Conservation (phyloP, 495 filamentous ascomycete genomes). For the Penicillium bovifimosum region DNA sequence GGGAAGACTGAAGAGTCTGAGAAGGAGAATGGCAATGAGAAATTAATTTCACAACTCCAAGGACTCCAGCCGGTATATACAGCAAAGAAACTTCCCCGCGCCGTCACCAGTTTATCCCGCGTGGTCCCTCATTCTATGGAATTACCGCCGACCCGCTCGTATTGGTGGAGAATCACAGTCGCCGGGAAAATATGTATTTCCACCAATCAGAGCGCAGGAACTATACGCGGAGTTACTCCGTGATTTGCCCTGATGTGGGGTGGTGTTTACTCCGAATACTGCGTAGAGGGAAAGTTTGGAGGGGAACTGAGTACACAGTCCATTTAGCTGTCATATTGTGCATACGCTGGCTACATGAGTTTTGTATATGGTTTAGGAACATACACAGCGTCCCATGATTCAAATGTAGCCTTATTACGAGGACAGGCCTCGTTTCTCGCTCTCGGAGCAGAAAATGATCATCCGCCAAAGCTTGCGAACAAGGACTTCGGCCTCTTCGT, state of each 20-base stretch:
- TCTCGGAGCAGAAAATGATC: slow-evolving; percentile 97
- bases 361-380: background rate
- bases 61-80: slow-evolving; percentile 25
- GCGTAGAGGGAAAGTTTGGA: background rate
- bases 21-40: slow-evolving; percentile 1
- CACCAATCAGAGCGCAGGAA: slow-evolving; percentile 23
- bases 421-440: slow-evolving; percentile 83
- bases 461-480: slow-evolving; percentile 98
- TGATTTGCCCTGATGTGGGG: background rate
- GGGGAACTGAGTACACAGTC: no score
- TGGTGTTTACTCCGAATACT: background rate
- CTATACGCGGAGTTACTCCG: slow-evolving; percentile 27
- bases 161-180: slow-evolving; percentile 30
- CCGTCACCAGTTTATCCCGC: slow-evolving; percentile 16
- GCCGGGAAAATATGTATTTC: slow-evolving; percentile 20
- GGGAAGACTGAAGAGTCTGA: background rate
- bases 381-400: background rate
- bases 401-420: slow-evolving; percentile 34
- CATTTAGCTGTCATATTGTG: background rate
- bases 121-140: slow-evolving; percentile 7
- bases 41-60: background rate
- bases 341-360: background rate
- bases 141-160: background rate
- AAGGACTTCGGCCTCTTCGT: slow-evolving; percentile 89
- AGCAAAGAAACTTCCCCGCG: slow-evolving; percentile 19